Percentiles rank a stretch among this genome's conserved stretches.
phyloP scores from a whole-genome alignment of 2,329 filamentous ascomycete species.

The Alternaria burnsii region DNA sequence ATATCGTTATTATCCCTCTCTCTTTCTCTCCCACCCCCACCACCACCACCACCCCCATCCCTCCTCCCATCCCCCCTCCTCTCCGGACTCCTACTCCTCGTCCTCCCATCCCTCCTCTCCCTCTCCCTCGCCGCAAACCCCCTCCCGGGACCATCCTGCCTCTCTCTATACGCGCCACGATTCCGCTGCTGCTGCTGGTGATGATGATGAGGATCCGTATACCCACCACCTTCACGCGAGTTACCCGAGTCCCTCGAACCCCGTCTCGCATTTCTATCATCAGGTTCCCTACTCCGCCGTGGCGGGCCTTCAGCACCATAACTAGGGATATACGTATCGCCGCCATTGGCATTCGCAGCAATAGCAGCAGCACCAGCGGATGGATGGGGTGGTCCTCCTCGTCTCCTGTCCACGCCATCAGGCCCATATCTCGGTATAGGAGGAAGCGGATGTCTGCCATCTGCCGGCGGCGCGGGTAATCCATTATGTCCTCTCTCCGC shows the following conservation, averaged over 20 bases:
- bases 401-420: slow-evolving; percentile 30
- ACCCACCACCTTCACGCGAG: slow-evolving; percentile 40
- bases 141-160: too few relatives aligned
- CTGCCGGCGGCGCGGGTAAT: slow-evolving; percentile 49
- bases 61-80: slow-evolving; percentile 20
- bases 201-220: slow-evolving; percentile 34
- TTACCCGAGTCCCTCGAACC: slow-evolving; percentile 48
- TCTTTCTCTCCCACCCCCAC: not conserved
- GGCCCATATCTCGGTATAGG: slow-evolving; percentile 46
- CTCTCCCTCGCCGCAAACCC: too few relatives aligned
- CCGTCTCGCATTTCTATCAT: slow-evolving; percentile 41
- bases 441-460: slow-evolving; percentile 47
- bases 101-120: slow-evolving; percentile 41
- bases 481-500: slow-evolving; percentile 31
- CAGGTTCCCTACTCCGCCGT: slow-evolving; percentile 46
- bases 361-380: not conserved
- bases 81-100: slow-evolving; percentile 48
- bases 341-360: slow-evolving; percentile 14
- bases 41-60: too few relatives aligned
- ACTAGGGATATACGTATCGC: slow-evolving; percentile 58
- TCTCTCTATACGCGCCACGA: slow-evolving; percentile 22
- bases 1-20: not conserved
- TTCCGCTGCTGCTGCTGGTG: slow-evolving; percentile 22
- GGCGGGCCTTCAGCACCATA: slow-evolving; percentile 47
- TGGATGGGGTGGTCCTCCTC: slow-evolving; percentile 28